phyloP scores from a whole-genome alignment of 176 grass and related monocot species.

The Hordeum marinum region DNA sequence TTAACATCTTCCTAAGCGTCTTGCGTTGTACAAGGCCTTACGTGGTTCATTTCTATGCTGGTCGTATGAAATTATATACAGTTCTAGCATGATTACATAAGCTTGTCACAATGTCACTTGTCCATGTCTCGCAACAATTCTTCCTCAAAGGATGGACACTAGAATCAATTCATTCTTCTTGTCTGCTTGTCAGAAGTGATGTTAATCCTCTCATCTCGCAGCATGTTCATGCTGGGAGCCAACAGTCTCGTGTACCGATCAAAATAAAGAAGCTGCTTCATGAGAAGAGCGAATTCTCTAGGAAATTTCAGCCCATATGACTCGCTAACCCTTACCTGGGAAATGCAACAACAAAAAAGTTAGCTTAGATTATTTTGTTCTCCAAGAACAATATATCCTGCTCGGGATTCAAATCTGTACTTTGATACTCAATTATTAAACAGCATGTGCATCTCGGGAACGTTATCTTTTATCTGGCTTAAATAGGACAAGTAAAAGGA shows the following conservation, averaged over 20 bases:
- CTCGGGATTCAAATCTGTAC: not conserved
- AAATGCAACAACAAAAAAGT: conserved; percentile 18
- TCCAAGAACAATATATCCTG: not conserved
- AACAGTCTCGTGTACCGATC: conserved; percentile 73
- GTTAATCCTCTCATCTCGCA: conserved; percentile 77
- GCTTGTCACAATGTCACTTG: not conserved
- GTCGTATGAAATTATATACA: not conserved
- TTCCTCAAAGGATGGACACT: not conserved
- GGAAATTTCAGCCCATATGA: conserved; percentile 93
- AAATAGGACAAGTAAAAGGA: not conserved
- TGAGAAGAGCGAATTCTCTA: conserved; percentile 85
- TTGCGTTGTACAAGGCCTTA: too few species aligned
- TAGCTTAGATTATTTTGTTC: not conserved
- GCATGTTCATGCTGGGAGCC: conserved; percentile 96
- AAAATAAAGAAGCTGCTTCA: conserved; percentile 94
- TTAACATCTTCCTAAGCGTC: too few species aligned
- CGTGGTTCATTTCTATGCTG: not conserved
- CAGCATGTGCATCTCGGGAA: not conserved
- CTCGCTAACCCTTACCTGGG: conserved; percentile 93
- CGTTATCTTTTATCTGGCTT: not conserved
- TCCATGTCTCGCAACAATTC: not conserved
- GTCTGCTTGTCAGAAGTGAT: conserved; percentile 48
- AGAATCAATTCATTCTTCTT: conserved; percentile 33
- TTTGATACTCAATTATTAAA: not conserved
- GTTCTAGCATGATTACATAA: not conserved